Evolutionary conservation across 129 eudicot species (phyloP), one percentile per base, ranked within the genome.

Genomic region (Flaveria trinervia): DNA sequence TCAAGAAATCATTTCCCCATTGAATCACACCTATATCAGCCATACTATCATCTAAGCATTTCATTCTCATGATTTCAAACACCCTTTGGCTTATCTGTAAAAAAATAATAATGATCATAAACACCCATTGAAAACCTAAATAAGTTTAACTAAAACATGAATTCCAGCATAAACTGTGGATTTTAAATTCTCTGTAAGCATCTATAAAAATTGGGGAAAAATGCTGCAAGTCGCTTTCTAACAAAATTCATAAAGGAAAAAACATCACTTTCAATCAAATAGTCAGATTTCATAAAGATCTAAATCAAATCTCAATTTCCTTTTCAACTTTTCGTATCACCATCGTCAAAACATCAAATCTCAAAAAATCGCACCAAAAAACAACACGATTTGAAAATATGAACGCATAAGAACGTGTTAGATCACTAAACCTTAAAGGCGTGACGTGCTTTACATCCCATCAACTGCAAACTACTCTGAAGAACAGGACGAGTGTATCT

Each of bases 401-500:
- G 59, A 52, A 52, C 1, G 23, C 17, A 57, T 57, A 15, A 22
- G 15, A n/a, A 71, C 5, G 7, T 7, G 39, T 2, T 30, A 71
- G 39, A 51, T 18, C 5, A 67, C 10, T n/a, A 48, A 85, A 75
- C 99, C 99, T 91, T 94, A 74, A 89, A 94, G 49, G 97, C 92
- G 68, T 94, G 99, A 26, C 97, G 87, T 60, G 99, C 88, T 86
- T 94, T 94, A 85, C 99, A 94, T 7, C 99, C 99, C 92, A 94
- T 94, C 72, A 94, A 89, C 77, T 91, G 97, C 84, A 94, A 81
- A 68, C 96, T 83, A 71, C 89, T 89, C 90, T 89, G 97, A 79
- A 94, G 86, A 60, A 91, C 92, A 46, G 92, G 87, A 48, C 99
- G 92, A 49, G 99, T 91, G 49, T 94, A 94, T 76, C 99, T 79